Base-by-base conservation (phyloP, 139 green algal genomes). In the Volvox reticuliferus region DNA sequence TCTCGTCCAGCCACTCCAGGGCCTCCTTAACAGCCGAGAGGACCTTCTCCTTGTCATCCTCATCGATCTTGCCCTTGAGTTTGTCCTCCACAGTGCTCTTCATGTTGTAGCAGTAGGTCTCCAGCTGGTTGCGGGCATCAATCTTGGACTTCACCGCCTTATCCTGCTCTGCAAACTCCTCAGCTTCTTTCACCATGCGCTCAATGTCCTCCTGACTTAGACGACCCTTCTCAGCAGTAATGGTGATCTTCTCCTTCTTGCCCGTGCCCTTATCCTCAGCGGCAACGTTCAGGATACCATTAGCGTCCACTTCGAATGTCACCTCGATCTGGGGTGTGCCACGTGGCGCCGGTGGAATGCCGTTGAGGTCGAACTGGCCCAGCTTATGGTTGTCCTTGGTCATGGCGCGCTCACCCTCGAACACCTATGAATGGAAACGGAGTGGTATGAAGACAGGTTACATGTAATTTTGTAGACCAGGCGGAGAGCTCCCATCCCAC, bases 381-480 rank as follows among this genome's bases (percentile, higher is more conserved):
- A 99, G 95, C 94, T 97, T 95, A 93, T 99, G 96, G 96, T 98
- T 99, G 95, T 99, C 97, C 95, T 98, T 98, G 87, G 97, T 98
- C 96, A 99, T 98, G 85, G 96, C 94, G 62, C 97, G 96, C 96
- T 99, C 97, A 61, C 97, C 89, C 92, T 94, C 92, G 85, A 79
- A 93, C 50, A 94, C 89, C 90, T 93, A 82, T 96, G 36, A 30
- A 12, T 14, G 9, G 9, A 55, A 55, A 55, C 44, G 44, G 44
- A 5, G 44, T 5, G 44, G 44, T 55, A 55, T 14, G 5, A 55
- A 9, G 44, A 9, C 44, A 55, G 44, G 9, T 55, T 55, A 5
- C 5, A 55, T 55, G 44, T n/a, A n/a, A n/a, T n/a, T n/a, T n/a
- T n/a, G n/a, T n/a, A n/a, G n/a, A n/a, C n/a, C n/a, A n/a, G n/a